Percentiles rank a stretch among this genome's conserved stretches.
Conservation (phyloP, 2,329 filamentous ascomycete genomes). For the Alternaria panax region DNA sequence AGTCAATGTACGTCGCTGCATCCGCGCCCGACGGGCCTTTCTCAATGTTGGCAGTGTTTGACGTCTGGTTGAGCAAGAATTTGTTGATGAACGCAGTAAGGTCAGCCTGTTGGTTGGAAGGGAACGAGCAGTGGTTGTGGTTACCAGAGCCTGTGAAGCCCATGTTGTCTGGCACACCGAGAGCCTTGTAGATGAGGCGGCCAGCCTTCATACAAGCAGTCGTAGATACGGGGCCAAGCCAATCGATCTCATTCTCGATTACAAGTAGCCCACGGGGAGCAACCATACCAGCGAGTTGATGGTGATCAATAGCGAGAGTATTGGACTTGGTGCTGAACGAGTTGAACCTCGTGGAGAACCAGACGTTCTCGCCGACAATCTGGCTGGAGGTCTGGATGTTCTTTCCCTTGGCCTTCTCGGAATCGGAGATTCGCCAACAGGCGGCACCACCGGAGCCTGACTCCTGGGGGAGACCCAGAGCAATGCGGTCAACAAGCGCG, state of each 20-base stretch:
- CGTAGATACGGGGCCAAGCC: constrained; percentile 65
- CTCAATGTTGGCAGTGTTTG: constrained; percentile 45
- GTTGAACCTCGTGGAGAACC: constrained; percentile 67
- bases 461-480: constrained; percentile 68
- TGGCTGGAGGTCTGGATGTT: constrained; percentile 68
- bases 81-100: constrained; percentile 64
- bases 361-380: constrained; percentile 68
- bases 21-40: constrained; percentile 43
- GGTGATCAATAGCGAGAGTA: constrained; percentile 64
- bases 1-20: constrained; percentile 47
- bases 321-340: constrained; percentile 57
- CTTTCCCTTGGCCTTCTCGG: constrained; percentile 59
- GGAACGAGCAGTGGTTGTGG: constrained; percentile 65
- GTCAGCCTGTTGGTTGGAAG: constrained; percentile 60
- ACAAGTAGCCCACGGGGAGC: constrained; percentile 64
- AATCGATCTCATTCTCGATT: constrained; percentile 66
- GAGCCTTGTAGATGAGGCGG: constrained; percentile 62
- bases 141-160: constrained; percentile 64
- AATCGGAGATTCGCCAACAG: constrained; percentile 62
- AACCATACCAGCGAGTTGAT: constrained; percentile 64
- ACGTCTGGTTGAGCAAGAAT: constrained; percentile 51
- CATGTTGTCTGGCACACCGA: constrained; percentile 63
- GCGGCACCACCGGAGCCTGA: constrained; percentile 68
- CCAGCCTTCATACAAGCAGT: constrained; percentile 66
- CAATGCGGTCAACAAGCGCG: constrained; percentile 65